Evolutionary conservation across 306 rosid genomes (phyloP).

Genomic region (Purshia tridentata): DNA sequence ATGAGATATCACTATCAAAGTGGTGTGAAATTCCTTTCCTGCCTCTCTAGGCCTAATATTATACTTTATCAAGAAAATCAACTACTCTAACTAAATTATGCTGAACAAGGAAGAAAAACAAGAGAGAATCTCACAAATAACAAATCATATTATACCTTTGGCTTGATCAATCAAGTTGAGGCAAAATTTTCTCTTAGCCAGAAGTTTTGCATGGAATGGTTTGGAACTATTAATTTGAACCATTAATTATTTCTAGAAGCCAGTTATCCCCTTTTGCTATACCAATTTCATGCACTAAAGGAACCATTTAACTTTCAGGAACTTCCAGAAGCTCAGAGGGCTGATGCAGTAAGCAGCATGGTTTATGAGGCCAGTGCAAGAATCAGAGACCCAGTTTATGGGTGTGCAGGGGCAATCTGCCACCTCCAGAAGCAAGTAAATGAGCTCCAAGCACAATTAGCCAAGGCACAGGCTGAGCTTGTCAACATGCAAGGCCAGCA

Average conservation of each 20-base stretch:
- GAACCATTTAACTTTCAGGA: conserved; percentile 43
- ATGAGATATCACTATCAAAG: not conserved
- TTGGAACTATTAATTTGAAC: too few relatives aligned
- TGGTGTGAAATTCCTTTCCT: not conserved
- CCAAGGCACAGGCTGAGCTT: conserved; percentile 82
- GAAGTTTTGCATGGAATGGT: too few relatives aligned
- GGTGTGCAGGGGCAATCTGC: conserved; percentile 86
- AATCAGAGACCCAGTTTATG: conserved; percentile 84
- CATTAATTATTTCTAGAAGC: too few relatives aligned
- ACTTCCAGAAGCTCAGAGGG: conserved; percentile 84
- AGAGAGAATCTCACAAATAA: not conserved
- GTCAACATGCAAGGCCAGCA: conserved; percentile 80
- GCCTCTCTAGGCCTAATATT: not conserved
- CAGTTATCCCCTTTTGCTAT: not conserved
- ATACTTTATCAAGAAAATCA: not conserved
- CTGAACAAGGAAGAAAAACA: not conserved
- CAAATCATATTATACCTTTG: not conserved
- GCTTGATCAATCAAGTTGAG: too few relatives aligned
- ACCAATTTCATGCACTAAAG: too few relatives aligned
- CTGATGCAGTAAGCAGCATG: conserved; percentile 94
- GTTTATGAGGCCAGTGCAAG: conserved; percentile 95
- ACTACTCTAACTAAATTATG: not conserved
- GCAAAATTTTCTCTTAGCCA: too few relatives aligned
- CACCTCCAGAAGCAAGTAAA: conserved; percentile 76
- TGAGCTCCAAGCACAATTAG: conserved; percentile 89